These are phyloP conservation scores for Nicotiana otophora DNA, from an alignment of 257 asterid genomes.

Conservation along the genomic window DNA sequence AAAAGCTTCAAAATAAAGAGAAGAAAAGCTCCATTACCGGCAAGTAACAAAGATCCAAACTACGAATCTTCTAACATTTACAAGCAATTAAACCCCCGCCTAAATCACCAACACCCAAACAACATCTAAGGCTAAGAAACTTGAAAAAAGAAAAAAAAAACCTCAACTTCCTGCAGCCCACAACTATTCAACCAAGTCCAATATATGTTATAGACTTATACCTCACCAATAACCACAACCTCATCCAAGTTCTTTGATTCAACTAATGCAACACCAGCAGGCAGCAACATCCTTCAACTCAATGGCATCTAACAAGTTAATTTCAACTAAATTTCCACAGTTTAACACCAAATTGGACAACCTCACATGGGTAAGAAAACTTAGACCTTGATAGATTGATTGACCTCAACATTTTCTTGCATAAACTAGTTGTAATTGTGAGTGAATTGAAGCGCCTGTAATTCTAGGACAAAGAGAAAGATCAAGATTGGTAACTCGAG, in stretches of 20 bases:
- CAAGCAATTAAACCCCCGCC: constrained; percentile 87
- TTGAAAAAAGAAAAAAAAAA: neutral
- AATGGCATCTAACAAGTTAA: constrained; percentile 67
- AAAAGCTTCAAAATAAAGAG: neutral
- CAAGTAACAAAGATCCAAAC: constrained; percentile 75
- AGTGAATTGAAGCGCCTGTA: constrained; percentile 38
- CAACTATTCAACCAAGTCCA: constrained; percentile 88
- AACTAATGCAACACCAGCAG: constrained; percentile 41
- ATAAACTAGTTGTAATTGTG: constrained; percentile 25
- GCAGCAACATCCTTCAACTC: constrained; percentile 58
- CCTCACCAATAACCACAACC: constrained; percentile 52
- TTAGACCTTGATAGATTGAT: constrained; percentile 69
- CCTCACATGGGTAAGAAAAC: constrained; percentile 50
- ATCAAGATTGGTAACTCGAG: constrained; percentile 47
- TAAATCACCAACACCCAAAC: constrained; percentile 77
- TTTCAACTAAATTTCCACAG: constrained; percentile 64
- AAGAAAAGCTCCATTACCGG: constrained; percentile 44
- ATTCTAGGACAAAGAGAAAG: constrained; percentile 70
- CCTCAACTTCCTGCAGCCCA: constrained; percentile 74
- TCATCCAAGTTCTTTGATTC: constrained; percentile 79
- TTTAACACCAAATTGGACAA: constrained; percentile 49
- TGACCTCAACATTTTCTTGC: constrained; percentile 45
- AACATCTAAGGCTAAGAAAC: constrained; percentile 67
- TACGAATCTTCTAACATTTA: constrained; percentile 68
- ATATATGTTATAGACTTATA: constrained; percentile 70